phyloP scores from a whole-genome alignment of 2,329 filamentous ascomycete species.

The Exserohilum turcica region DNA sequence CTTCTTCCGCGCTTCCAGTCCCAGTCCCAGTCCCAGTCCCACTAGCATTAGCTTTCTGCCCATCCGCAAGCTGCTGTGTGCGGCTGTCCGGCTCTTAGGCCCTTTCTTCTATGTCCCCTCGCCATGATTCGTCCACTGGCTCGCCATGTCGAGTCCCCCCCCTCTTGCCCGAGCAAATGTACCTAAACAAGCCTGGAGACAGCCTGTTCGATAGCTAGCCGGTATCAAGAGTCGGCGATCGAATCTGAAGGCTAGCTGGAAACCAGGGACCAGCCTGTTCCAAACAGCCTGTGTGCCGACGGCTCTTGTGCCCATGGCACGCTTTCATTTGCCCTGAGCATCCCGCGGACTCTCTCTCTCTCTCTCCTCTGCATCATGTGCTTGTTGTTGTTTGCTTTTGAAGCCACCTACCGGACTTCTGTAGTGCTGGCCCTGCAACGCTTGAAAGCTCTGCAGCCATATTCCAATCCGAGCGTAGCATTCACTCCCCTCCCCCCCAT shows the following conservation, averaged over 20 bases:
- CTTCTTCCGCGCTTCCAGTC: slow-evolving; percentile 6
- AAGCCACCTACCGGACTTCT: not conserved
- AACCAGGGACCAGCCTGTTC: not conserved
- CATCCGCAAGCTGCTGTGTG: not conserved
- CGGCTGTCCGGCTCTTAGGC: not conserved
- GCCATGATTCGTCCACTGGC: slow-evolving; percentile 1
- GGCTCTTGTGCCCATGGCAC: not conserved
- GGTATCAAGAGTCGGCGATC: not conserved
- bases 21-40: not conserved
- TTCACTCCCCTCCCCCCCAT: not conserved
- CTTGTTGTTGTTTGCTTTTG: not conserved
- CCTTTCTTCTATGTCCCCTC: not conserved
- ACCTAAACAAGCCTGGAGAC: not conserved
- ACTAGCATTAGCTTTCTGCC: not conserved
- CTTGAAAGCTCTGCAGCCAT: not conserved
- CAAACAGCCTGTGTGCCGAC: not conserved
- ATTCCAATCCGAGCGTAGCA: not conserved
- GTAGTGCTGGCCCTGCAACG: not conserved
- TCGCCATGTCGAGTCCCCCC: slow-evolving; percentile 3
- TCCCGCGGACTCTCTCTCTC: not conserved
- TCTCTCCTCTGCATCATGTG: too few species aligned
- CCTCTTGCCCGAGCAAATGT: not conserved
- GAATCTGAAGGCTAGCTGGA: not conserved
- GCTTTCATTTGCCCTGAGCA: not conserved
- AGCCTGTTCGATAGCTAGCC: slow-evolving; percentile 8